Conservation (phyloP, 2,329 filamentous ascomycete genomes). For the Helminthosporium solani region DNA sequence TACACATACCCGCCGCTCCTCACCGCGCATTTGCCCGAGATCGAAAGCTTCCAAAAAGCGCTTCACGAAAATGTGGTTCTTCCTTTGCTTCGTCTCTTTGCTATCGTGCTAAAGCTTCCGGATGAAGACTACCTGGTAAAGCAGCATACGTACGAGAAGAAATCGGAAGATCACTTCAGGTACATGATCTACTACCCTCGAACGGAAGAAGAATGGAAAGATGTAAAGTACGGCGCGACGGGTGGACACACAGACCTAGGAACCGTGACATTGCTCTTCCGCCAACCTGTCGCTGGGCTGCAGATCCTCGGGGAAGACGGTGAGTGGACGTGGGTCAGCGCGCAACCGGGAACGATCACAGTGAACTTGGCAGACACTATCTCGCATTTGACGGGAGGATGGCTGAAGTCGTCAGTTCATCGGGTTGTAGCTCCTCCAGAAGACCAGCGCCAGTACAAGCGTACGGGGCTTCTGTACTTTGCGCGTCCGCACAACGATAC, state of each 20-base stretch:
- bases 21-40: constrained; percentile 42
- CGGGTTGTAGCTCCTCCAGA: constrained; percentile 51
- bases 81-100: constrained; percentile 54
- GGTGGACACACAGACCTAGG: constrained; percentile 58
- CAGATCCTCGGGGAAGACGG: constrained; percentile 46
- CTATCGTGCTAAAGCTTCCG: constrained; percentile 60
- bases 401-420: constrained; percentile 51
- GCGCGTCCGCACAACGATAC: constrained; percentile 18
- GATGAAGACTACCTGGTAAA: constrained; percentile 57
- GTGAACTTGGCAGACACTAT: constrained; percentile 44
- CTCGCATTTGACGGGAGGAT: constrained; percentile 41
- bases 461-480: constrained; percentile 20
- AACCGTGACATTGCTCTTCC: constrained; percentile 57
- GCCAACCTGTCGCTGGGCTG: constrained; percentile 58
- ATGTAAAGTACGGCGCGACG: constrained; percentile 44
- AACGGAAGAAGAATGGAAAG: constrained; percentile 15
- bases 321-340: constrained; percentile 43
- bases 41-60: constrained; percentile 53
- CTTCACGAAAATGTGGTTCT: constrained; percentile 41
- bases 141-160: constrained; percentile 56
- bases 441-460: constrained; percentile 51
- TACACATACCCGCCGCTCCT: constrained; percentile 42
- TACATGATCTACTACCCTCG: constrained; percentile 61
- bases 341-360: constrained; percentile 40
- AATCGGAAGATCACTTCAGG: constrained; percentile 59